Evolutionary conservation across 148 eudicot species (phyloP).

Genomic region (Rhododendron griersonianum): DNA sequence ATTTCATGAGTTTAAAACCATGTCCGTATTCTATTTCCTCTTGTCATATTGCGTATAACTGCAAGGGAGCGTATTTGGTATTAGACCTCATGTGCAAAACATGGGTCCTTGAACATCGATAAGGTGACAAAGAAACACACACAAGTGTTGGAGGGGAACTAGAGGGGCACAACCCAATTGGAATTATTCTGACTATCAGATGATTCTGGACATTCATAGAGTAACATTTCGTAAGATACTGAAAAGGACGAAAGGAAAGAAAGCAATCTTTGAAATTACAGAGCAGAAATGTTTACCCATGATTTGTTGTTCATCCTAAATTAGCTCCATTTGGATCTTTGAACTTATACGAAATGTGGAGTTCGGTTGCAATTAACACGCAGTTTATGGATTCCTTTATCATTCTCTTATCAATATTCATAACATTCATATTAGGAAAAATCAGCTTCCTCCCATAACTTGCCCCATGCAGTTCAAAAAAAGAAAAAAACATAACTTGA

Average conservation of each 20-base stretch:
- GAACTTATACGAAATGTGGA: background rate
- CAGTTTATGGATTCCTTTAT: background rate
- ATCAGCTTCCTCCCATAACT: background rate
- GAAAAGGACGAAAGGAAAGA: background rate
- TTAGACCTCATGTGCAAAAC: background rate
- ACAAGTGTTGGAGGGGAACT: background rate
- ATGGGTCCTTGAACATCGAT: background rate
- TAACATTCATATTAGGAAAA: background rate
- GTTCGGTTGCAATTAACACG: background rate
- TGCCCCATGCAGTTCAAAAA: background rate
- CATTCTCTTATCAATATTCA: background rate
- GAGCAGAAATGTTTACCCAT: background rate
- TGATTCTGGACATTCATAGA: background rate
- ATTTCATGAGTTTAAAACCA: background rate
- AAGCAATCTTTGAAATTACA: background rate
- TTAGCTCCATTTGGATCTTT: constrained; percentile 3
- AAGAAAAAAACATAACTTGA: background rate
- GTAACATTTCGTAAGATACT: background rate
- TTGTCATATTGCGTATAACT: background rate
- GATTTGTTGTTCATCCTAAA: background rate
- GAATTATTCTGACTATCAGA: background rate
- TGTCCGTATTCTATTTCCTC: background rate
- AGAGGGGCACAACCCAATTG: no score
- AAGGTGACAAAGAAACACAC: background rate
- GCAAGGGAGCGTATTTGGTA: background rate